Percentiles rank a stretch among this genome's conserved stretches.
These are phyloP conservation scores for Metschnikowia chrysomelidarum DNA, from an alignment of 805 yeast genomes.

Conservation along the genomic window DNA sequence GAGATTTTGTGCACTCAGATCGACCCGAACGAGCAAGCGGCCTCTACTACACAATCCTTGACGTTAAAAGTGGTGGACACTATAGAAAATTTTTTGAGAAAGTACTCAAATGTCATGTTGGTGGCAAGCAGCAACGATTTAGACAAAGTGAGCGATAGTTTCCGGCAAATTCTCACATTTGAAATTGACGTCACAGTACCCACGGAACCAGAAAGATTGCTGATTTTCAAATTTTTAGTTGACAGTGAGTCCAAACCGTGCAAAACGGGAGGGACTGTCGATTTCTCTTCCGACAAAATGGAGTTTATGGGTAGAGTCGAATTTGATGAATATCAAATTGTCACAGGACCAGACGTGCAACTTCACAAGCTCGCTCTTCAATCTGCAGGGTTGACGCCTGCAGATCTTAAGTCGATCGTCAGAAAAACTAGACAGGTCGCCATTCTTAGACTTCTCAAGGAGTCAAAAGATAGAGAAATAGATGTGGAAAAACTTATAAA, in stretches of 20 bases:
- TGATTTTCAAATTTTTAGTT: slow-evolving; percentile 55
- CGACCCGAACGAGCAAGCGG: slow-evolving; percentile 54
- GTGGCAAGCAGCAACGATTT: slow-evolving; percentile 70
- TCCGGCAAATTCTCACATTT: slow-evolving; percentile 71
- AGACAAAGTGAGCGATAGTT: slow-evolving; percentile 62
- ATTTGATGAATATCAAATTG: slow-evolving; percentile 20
- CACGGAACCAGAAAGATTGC: slow-evolving; percentile 65
- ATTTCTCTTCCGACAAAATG: slow-evolving; percentile 19
- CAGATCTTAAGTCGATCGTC: slow-evolving; percentile 73
- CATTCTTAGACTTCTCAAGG: slow-evolving; percentile 43
- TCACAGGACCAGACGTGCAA: slow-evolving; percentile 43
- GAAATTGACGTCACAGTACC: slow-evolving; percentile 80
- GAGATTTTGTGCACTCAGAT: slow-evolving; percentile 69
- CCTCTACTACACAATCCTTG: slow-evolving; percentile 40
- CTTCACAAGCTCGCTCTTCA: slow-evolving; percentile 65
- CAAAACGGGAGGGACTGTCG: slow-evolving; percentile 16
- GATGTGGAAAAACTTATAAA: slow-evolving; percentile 32
- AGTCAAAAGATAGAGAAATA: slow-evolving; percentile 23
- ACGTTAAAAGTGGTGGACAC: slow-evolving; percentile 55
- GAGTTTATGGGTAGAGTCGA: slow-evolving; percentile 20
- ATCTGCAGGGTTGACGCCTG: slow-evolving; percentile 90
- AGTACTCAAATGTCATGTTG: slow-evolving; percentile 43
- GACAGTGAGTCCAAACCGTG: slow-evolving; percentile 19
- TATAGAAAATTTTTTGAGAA: slow-evolving; percentile 51
- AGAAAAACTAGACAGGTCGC: slow-evolving; percentile 61